Percentiles rank a stretch among this genome's conserved stretches.
Evolutionary conservation across 352 stramenopile genomes (phyloP).

Genomic region (Phytophthora pistaciae): DNA sequence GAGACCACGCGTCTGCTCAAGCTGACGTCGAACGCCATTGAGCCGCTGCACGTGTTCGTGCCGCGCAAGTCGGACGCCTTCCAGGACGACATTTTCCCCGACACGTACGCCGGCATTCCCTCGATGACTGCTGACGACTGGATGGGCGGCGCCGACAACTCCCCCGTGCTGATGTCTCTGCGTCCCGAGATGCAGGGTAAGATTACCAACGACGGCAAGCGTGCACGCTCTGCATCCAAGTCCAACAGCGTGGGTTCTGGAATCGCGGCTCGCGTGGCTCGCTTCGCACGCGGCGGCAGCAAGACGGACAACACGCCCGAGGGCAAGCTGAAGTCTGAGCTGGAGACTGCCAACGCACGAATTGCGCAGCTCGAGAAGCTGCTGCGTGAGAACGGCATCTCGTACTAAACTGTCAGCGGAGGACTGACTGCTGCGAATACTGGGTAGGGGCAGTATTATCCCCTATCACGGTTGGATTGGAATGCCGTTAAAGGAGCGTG

Average conservation of each 20-base stretch:
- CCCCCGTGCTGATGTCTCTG: slow-evolving; percentile 93
- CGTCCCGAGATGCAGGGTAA: slow-evolving; percentile 91
- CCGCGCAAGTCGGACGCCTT: slow-evolving; percentile 99
- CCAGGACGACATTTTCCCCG: slow-evolving; percentile 99
- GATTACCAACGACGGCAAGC: slow-evolving; percentile 89
- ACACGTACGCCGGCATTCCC: slow-evolving; percentile 94
- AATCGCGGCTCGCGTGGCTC: slow-evolving; percentile 54
- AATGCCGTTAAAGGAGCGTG: slow-evolving; percentile 36
- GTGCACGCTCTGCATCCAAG: slow-evolving; percentile 61
- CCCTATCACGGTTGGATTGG: slow-evolving; percentile 35
- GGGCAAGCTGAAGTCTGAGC: slow-evolving; percentile 76
- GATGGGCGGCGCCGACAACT: slow-evolving; percentile 95
- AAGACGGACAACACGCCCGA: slow-evolving; percentile 56
- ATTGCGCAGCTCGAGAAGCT: slow-evolving; percentile 89
- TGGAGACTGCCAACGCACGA: slow-evolving; percentile 83
- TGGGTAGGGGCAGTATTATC: slow-evolving; percentile 33
- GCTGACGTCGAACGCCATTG: slow-evolving; percentile 96
- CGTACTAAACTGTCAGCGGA: slow-evolving; percentile 63
- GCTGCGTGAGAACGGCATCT: slow-evolving; percentile 81
- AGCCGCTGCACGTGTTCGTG: slow-evolving; percentile 97
- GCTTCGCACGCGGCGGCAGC: slow-evolving; percentile 49
- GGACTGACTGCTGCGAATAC: slow-evolving; percentile 32
- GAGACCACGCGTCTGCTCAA: slow-evolving; percentile 97
- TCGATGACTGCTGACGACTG: slow-evolving; percentile 97
- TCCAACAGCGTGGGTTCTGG: slow-evolving; percentile 43